Evolutionary conservation across 805 yeast species (phyloP).

Genomic region (Scheffersomyces amazonensis): DNA sequence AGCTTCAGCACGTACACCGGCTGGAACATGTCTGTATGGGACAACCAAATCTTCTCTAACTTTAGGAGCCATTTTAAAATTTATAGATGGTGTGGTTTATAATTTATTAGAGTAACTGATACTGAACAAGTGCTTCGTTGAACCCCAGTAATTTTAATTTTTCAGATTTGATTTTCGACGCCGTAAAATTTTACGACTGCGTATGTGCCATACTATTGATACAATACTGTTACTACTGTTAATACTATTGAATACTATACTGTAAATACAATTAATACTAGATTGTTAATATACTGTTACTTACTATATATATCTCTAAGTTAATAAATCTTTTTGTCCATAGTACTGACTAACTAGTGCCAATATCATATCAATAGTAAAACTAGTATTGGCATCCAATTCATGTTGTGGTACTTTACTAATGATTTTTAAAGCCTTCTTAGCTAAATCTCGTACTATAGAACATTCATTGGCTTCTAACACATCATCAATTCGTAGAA

Average conservation of each 20-base stretch:
- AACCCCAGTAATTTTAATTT: too few species aligned
- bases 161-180: too few species aligned
- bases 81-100: too few species aligned
- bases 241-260: too few species aligned
- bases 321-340: constrained; percentile 34
- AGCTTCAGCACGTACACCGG: constrained; percentile 45
- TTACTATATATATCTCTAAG: too few species aligned
- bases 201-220: too few species aligned
- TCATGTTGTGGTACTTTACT: constrained; percentile 3
- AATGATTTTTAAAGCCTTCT: constrained; percentile 32
- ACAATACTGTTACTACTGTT: too few species aligned
- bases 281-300: too few species aligned
- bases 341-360: constrained; percentile 30
- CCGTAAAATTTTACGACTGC: too few species aligned
- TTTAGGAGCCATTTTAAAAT: constrained; percentile 22
- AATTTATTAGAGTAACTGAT: too few species aligned
- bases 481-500: constrained; percentile 32
- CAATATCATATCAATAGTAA: constrained; percentile 29
- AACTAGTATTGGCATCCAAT: constrained; percentile 7
- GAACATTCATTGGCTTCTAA: constrained; percentile 32
- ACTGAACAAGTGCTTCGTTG: too few species aligned
- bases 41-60: constrained; percentile 32
- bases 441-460: constrained; percentile 33
- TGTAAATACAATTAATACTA: too few species aligned
- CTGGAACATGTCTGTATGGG: constrained; percentile 47